These are phyloP conservation scores for Dryadomyces sulphureus DNA, from an alignment of 2,329 filamentous ascomycete genomes.

Conservation along the genomic window DNA sequence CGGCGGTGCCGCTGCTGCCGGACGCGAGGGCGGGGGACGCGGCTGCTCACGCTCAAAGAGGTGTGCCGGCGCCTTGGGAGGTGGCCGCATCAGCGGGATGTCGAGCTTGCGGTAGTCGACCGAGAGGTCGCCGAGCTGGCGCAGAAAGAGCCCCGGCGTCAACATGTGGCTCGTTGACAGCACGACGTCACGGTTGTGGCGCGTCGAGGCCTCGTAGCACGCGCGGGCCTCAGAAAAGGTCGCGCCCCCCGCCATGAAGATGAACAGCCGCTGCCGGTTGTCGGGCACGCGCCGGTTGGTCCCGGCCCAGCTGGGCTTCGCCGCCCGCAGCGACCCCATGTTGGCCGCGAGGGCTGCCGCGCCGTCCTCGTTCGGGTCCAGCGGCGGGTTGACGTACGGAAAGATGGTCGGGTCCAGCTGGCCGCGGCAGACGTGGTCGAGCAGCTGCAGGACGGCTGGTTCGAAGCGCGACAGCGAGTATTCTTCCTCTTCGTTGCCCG, in stretches of 20 bases:
- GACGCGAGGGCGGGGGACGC: constrained; percentile 28
- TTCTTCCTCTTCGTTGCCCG: constrained; percentile 46
- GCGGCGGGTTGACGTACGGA: constrained; percentile 58
- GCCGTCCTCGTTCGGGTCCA: constrained; percentile 46
- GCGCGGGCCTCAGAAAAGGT: constrained; percentile 81
- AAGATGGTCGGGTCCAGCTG: constrained; percentile 51
- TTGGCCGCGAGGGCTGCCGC: constrained; percentile 23
- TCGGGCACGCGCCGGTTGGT: constrained; percentile 60
- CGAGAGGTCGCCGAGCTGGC: constrained; percentile 68
- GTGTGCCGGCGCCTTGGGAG: constrained; percentile 70
- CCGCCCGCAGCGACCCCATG: constrained; percentile 66
- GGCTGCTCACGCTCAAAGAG: constrained; percentile 61
- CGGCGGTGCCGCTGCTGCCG: constrained; percentile 11
- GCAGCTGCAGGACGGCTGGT: constrained; percentile 64
- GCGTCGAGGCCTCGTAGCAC: constrained; percentile 73
- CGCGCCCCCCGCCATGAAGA: constrained; percentile 90
- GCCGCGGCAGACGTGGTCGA: constrained; percentile 59
- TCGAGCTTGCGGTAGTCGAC: constrained; percentile 61
- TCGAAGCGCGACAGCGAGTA: constrained; percentile 80
- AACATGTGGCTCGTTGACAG: constrained; percentile 87
- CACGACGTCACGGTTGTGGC: constrained; percentile 67
- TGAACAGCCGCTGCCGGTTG: constrained; percentile 77
- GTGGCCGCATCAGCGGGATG: constrained; percentile 66
- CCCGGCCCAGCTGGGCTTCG: constrained; percentile 91
- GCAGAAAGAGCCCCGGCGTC: constrained; percentile 66